These are phyloP conservation scores for Cladosporium austrohemisphaericum DNA, from an alignment of 2,329 filamentous ascomycete species.

Conservation along the genomic window DNA sequence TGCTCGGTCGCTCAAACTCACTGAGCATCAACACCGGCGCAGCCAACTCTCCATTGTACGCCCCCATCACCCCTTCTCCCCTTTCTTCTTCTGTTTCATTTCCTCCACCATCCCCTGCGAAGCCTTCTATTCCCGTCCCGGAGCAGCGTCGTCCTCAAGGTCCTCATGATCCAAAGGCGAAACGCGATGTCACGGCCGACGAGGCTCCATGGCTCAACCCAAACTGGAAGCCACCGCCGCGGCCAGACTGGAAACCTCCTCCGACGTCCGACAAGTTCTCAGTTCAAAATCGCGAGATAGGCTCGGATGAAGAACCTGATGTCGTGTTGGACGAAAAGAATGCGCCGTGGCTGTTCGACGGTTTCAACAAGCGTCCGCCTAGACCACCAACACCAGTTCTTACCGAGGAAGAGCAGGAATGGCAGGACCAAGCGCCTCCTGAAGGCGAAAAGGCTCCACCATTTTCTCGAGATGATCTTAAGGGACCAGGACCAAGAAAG, in stretches of 20 bases:
- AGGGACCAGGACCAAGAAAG: constrained; percentile 8
- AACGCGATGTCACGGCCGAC: constrained; percentile 13
- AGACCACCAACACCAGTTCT: too few relatives aligned
- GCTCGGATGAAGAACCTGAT: background rate
- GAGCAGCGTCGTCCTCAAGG: too few relatives aligned
- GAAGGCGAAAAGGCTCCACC: too few relatives aligned
- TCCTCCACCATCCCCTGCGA: background rate
- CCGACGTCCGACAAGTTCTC: constrained; percentile 7
- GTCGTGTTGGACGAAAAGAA: too few relatives aligned
- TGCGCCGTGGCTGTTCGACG: background rate
- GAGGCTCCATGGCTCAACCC: constrained; percentile 28
- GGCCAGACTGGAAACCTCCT: too few relatives aligned
- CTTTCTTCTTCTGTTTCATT: constrained; percentile 5
- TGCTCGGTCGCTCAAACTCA: constrained; percentile 48
- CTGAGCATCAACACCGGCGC: constrained; percentile 54
- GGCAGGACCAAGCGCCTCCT: too few relatives aligned
- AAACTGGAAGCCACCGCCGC: constrained; percentile 2
- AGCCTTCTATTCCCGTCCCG: too few relatives aligned
- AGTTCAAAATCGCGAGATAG: too few relatives aligned
- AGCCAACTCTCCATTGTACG: constrained; percentile 38
- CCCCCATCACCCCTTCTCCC: constrained; percentile 13
- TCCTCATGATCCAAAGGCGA: too few relatives aligned
- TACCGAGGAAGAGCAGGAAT: too few relatives aligned
- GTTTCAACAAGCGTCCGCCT: too few relatives aligned
- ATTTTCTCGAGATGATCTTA: background rate